Percentiles rank a stretch among this genome's conserved stretches.
Evolutionary conservation across 257 asterid species (phyloP).

Genomic region (Penstemon davidsonii): DNA sequence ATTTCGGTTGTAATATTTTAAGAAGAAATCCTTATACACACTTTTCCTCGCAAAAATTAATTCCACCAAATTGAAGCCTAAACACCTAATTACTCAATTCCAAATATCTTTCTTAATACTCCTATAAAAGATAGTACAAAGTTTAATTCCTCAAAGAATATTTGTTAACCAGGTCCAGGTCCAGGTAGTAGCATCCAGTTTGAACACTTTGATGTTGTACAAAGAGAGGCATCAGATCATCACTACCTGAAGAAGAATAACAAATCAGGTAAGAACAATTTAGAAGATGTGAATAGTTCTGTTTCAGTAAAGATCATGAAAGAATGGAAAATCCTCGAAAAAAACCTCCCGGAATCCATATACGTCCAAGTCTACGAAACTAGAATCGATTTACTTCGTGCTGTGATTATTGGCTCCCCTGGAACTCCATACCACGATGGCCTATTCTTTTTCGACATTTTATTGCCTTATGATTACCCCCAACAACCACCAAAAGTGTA

Average conservation of each 20-base stretch:
- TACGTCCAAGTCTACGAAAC: constrained; percentile 53
- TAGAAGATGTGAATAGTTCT: constrained; percentile 20
- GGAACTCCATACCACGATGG: constrained; percentile 74
- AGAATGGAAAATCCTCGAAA: constrained; percentile 62
- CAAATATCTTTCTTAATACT: too few relatives aligned
- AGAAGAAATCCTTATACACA: too few relatives aligned
- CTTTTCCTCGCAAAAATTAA: too few relatives aligned
- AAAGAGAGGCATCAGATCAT: constrained; percentile 41
- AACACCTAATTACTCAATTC: too few relatives aligned
- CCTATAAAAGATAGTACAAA: too few relatives aligned
- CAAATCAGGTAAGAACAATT: constrained; percentile 4
- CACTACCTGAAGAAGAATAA: constrained; percentile 19
- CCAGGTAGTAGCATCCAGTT: constrained; percentile 24
- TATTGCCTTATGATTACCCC: constrained; percentile 56
- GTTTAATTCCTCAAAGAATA: too few relatives aligned
- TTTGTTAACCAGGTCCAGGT: constrained; percentile 24
- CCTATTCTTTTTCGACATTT: constrained; percentile 67
- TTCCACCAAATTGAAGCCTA: too few relatives aligned
- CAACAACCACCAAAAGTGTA: constrained; percentile 44
- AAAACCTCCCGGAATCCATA: constrained; percentile 55
- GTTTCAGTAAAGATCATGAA: constrained; percentile 33
- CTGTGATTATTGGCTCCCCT: constrained; percentile 53
- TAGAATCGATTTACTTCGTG: constrained; percentile 60
- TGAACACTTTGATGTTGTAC: constrained; percentile 39
- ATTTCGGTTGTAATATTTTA: too few relatives aligned